Evolutionary conservation across 2,329 filamentous ascomycete species (phyloP).

Genomic region (Emmonsia crescens): DNA sequence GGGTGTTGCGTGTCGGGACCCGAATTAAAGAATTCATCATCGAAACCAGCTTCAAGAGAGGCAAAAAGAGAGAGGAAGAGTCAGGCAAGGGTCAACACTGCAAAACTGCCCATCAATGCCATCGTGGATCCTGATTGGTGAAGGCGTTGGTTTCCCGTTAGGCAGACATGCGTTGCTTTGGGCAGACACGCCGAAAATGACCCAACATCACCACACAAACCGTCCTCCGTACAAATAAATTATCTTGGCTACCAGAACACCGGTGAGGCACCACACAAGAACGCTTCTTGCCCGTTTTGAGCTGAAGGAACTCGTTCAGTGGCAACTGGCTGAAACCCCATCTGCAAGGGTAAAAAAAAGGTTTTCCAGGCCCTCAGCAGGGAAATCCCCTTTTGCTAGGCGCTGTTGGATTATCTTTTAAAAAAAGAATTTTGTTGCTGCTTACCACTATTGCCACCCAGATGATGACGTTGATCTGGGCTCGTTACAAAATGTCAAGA

Average conservation of each 20-base stretch:
- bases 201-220: not conserved
- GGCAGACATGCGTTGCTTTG: constrained; percentile 13
- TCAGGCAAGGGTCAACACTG: not conserved
- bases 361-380: not conserved
- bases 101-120: not conserved
- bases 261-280: not conserved
- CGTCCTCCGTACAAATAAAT: not conserved
- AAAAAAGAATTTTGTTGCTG: not conserved
- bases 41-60: not conserved
- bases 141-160: constrained; percentile 7
- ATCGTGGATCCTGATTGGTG: constrained; percentile 1
- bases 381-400: not conserved
- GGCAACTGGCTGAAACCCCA: not conserved
- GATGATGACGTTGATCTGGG: not conserved
- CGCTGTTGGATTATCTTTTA: not conserved
- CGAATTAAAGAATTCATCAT: not conserved
- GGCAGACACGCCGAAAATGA: not conserved
- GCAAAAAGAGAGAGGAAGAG: not conserved
- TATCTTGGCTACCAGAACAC: not conserved
- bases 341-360: not conserved
- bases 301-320: not conserved
- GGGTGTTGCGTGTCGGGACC: not conserved
- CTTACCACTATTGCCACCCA: not conserved
- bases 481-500: not conserved
- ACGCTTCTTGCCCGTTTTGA: not conserved